Evolutionary conservation across 331 rosid species (phyloP).

Genomic region (Acacia pycnantha): DNA sequence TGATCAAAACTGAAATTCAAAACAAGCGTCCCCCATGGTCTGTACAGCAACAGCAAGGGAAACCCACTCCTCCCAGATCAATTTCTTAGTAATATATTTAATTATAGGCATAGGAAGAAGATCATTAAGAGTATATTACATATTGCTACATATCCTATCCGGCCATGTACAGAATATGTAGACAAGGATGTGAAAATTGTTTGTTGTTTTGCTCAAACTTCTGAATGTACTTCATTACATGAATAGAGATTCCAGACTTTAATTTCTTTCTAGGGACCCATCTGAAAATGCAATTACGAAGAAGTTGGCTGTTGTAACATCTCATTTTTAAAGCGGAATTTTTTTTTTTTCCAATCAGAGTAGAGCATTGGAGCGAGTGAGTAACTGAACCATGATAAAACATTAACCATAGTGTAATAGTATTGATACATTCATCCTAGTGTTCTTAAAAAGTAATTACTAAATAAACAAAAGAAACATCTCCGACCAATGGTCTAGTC

Average conservation of each 20-base stretch:
- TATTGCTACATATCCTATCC: background rate
- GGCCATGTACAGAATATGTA: background rate
- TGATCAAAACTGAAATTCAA: slow-evolving; percentile 11
- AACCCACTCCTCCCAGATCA: slow-evolving; percentile 36
- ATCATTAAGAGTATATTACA: slow-evolving; percentile 5
- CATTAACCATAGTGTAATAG: too few species aligned
- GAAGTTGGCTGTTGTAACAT: background rate
- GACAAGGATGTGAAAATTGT: too few species aligned
- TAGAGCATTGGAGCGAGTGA: too few species aligned
- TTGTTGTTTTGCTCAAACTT: background rate
- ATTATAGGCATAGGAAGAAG: background rate
- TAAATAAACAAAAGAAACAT: too few species aligned
- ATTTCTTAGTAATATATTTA: slow-evolving; percentile 29
- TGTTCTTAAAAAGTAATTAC: too few species aligned
- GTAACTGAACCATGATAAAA: too few species aligned
- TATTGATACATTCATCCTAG: too few species aligned
- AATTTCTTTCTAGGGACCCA: background rate
- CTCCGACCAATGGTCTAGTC: too few species aligned
- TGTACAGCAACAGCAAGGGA: slow-evolving; percentile 48
- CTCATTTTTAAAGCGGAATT: too few species aligned
- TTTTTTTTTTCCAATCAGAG: too few species aligned
- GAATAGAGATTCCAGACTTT: background rate
- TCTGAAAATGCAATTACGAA: too few species aligned
- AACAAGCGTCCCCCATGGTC: slow-evolving; percentile 86
- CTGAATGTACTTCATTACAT: background rate